These are phyloP conservation scores for Aspergillus awamori DNA, from an alignment of 2,329 filamentous ascomycete genomes.

Conservation along the genomic window DNA sequence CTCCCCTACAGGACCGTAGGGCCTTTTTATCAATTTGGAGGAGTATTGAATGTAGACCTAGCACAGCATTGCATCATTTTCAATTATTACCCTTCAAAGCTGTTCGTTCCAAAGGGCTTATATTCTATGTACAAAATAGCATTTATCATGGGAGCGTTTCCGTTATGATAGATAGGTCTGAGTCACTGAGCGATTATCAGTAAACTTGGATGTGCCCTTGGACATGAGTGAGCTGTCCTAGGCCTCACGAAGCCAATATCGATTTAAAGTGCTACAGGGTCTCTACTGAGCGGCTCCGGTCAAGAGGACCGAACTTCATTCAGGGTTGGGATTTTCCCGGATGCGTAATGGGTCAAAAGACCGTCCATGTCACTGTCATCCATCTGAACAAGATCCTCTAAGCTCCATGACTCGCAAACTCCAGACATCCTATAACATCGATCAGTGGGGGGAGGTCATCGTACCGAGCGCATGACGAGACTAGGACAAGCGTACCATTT, in stretches of 20 bases:
- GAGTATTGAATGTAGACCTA: slow-evolving; percentile 28
- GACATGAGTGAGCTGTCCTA: neutral
- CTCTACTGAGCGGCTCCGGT: neutral
- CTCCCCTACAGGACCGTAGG: slow-evolving; percentile 27
- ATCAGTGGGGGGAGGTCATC: neutral
- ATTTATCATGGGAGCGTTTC: slow-evolving; percentile 8
- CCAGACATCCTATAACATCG: slow-evolving; percentile 72
- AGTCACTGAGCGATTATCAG: neutral
- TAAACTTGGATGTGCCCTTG: neutral
- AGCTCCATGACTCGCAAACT: slow-evolving; percentile 83
- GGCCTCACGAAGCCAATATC: too few species aligned
- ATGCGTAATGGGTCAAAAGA: slow-evolving; percentile 73
- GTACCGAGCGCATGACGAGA: neutral
- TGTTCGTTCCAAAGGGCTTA: neutral
- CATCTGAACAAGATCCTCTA: slow-evolving; percentile 83
- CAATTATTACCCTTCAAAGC: neutral
- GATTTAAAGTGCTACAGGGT: neutral
- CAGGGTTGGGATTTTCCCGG: slow-evolving; percentile 42
- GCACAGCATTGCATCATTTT: slow-evolving; percentile 15
- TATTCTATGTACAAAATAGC: slow-evolving; percentile 18
- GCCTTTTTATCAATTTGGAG: slow-evolving; percentile 18
- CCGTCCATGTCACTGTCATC: slow-evolving; percentile 81
- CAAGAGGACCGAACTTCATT: slow-evolving; percentile 34
- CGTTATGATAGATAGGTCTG: neutral
- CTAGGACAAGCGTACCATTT: slow-evolving; percentile 63